Percentiles rank a stretch among this genome's conserved stretches.
Conservation (phyloP, 2,329 filamentous ascomycete species). For the Paraconiothyrium sp. region DNA sequence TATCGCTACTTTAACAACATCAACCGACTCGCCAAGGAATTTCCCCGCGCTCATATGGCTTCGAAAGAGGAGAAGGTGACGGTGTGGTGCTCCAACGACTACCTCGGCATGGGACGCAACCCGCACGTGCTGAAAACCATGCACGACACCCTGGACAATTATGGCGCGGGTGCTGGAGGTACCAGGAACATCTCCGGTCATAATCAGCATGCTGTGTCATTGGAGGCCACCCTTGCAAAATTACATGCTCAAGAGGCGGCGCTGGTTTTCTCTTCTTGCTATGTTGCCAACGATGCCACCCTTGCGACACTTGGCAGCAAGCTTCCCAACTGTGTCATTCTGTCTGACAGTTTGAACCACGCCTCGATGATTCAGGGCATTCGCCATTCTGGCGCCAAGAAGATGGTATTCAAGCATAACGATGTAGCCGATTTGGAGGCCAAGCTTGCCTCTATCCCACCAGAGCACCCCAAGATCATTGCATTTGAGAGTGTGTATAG, state of each 20-base stretch:
- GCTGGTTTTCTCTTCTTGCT: conserved; percentile 96
- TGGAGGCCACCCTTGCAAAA: conserved; percentile 84
- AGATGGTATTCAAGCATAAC: conserved; percentile 99
- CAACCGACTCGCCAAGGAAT: conserved; percentile 95
- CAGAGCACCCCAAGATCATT: conserved; percentile 93
- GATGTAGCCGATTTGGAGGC: conserved; percentile 88
- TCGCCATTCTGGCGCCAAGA: conserved; percentile 94
- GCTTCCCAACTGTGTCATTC: conserved; percentile 92
- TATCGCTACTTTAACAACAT: conserved; percentile 99
- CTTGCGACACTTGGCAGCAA: conserved; percentile 97
- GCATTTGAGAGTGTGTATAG: conserved; percentile 99
- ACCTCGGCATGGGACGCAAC: conserved; percentile 97
- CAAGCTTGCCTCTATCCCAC: conserved; percentile 87
- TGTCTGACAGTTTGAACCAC: conserved; percentile 98
- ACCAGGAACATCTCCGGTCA: conserved; percentile 98
- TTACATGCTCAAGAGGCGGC: conserved; percentile 92
- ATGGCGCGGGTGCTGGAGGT: conserved; percentile 93
- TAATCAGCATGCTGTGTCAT: conserved; percentile 88
- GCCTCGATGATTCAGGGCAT: conserved; percentile 99
- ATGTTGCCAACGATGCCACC: conserved; percentile 97
- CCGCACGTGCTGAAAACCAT: conserved; percentile 85
- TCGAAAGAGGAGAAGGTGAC: conserved; percentile 85
- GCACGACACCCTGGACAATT: conserved; percentile 94
- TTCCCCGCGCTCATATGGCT: conserved; percentile 92
- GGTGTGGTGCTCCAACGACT: conserved; percentile 99